These are phyloP conservation scores for Diutina pseudorugosa DNA, from an alignment of 1,139 yeast species.

Conservation along the genomic window DNA sequence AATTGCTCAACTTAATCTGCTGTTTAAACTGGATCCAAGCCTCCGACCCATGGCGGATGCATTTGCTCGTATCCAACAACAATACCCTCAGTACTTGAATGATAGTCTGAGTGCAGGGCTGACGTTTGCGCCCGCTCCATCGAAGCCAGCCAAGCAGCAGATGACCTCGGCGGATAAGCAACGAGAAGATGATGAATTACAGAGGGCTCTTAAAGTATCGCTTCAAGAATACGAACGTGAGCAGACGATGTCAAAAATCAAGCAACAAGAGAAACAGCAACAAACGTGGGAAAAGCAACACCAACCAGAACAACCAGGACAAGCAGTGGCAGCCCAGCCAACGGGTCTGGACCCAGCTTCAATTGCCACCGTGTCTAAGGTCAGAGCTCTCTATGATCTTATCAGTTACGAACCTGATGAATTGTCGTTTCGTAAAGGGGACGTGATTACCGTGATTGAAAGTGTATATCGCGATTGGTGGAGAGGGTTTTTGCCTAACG, in stretches of 20 bases:
- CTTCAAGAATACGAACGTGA: slow-evolving; percentile 49
- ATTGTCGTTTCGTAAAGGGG: slow-evolving; percentile 61
- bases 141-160: slow-evolving; percentile 49
- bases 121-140: slow-evolving; percentile 21
- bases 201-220: slow-evolving; percentile 67
- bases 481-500: slow-evolving; percentile 70
- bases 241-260: slow-evolving; percentile 15
- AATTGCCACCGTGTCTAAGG: slow-evolving; percentile 34
- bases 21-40: slow-evolving; percentile 59
- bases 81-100: slow-evolving; percentile 33
- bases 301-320: neutral
- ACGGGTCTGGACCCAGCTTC: neutral
- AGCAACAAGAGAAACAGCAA: neutral
- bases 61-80: slow-evolving; percentile 27
- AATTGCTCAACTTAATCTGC: slow-evolving; percentile 49
- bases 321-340: neutral
- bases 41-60: slow-evolving; percentile 60
- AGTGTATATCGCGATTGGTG: slow-evolving; percentile 93
- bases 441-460: slow-evolving; percentile 73
- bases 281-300: neutral
- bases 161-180: slow-evolving; percentile 35
- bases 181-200: slow-evolving; percentile 71
- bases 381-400: slow-evolving; percentile 77
- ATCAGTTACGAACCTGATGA: slow-evolving; percentile 62
- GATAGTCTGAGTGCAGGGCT: neutral